These are phyloP conservation scores for Aspergillus affinis DNA, from an alignment of 495 filamentous ascomycete genomes.

Conservation along the genomic window DNA sequence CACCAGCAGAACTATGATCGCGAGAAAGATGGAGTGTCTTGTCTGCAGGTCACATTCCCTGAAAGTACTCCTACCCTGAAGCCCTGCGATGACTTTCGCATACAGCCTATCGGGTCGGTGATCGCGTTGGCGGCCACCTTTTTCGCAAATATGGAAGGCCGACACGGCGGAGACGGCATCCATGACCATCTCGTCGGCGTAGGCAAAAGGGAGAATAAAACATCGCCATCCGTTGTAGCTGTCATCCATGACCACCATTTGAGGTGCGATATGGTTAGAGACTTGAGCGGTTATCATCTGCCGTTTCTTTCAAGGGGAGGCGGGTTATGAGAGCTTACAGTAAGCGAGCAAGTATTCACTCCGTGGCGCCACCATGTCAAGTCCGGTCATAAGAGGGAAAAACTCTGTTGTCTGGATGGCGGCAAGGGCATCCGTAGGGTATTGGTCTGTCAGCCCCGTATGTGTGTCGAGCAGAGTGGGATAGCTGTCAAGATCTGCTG, in stretches of 20 bases:
- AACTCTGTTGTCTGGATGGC: not conserved
- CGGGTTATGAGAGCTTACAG: slow-evolving; percentile 1
- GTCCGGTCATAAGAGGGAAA: not conserved
- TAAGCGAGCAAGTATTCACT: slow-evolving; percentile 8
- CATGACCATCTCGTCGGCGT: slow-evolving; percentile 10
- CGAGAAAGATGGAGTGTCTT: slow-evolving; percentile 6
- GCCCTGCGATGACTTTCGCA: slow-evolving; percentile 9
- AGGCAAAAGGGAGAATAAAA: slow-evolving; percentile 15
- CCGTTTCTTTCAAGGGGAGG: not conserved
- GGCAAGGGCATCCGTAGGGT: not conserved
- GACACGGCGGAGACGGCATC: slow-evolving; percentile 14
- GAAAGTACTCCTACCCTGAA: not conserved
- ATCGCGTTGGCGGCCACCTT: not conserved
- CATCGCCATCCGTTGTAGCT: slow-evolving; percentile 17
- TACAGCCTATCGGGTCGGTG: slow-evolving; percentile 4
- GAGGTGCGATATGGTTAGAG: slow-evolving; percentile 15
- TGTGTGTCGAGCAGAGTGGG: not conserved
- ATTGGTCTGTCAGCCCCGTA: not conserved
- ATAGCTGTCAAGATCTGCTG: not conserved
- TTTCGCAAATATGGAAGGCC: slow-evolving; percentile 5
- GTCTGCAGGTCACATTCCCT: slow-evolving; percentile 1
- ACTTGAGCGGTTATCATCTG: slow-evolving; percentile 7
- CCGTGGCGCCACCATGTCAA: slow-evolving; percentile 1
- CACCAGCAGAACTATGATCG: slow-evolving; percentile 7
- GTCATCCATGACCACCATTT: slow-evolving; percentile 18